Evolutionary conservation across 805 yeast species (phyloP), one percentile per base, ranked within the genome.

Genomic region (Kluyveromyces aestuarii): DNA sequence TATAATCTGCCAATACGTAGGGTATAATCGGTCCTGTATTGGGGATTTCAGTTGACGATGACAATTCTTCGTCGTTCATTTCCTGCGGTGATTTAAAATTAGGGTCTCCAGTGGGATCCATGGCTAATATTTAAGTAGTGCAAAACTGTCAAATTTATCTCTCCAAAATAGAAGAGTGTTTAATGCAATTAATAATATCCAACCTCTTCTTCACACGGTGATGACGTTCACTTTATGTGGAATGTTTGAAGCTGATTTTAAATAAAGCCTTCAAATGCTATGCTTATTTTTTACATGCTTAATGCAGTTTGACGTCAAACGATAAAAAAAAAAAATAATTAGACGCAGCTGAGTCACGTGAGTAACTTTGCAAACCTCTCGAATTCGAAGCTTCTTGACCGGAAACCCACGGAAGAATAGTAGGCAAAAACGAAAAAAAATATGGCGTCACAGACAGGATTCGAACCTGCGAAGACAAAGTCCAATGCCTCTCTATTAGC

Each of bases 381-480:
- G 25, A 21, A 21, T 3, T 21, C 25, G 25, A 21, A 21, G 25
- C 25, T 21, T 4, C 25, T 6, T 21, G 25, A 21, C 25, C 3
- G 25, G 25, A 21, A 21, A 21, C 25, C 25, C 25, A 21, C 25
- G 6, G 25, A 21, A 6, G 25, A 21, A 21, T 3, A 21, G 25
- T 21, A 6, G 7, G 7, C 4, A 30, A 30, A 30, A 13, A 3
- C 11, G 14, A 8, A 30, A 67, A 76, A 77, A 77, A 72, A 77
- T 72, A 72, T 68, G 65, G 58, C 96, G 96, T 85, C 86, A 87
- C 95, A 84, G 95, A 87, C 96, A 87, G 95, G 96, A 87, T 87
- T 87, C 96, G 96, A 87, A 87, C 96, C 95, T 87, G 95, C 95
- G 96, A 82, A 79, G 84, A 87, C 81, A 82, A 74, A 82, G 80